Percentiles rank a stretch among this genome's conserved stretches.
phyloP scores from a whole-genome alignment of 257 asterid genomes.

The Solanum boliviense region DNA sequence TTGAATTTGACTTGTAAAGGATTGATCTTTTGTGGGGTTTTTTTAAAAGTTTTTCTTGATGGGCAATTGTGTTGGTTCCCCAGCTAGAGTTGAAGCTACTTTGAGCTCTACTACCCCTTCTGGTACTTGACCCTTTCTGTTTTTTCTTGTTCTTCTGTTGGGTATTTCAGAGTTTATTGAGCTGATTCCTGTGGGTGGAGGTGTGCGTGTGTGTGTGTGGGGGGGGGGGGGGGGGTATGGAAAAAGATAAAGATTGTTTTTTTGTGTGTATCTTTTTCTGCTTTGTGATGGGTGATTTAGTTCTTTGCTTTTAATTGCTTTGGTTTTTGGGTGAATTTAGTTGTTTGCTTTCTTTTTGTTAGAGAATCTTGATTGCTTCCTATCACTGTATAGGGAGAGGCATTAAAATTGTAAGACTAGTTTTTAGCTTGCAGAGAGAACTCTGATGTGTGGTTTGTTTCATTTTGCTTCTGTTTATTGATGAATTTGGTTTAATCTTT shows the following conservation, averaged over 20 bases:
- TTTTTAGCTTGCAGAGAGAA: neutral
- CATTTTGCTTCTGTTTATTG: neutral
- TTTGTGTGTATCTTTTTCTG: neutral
- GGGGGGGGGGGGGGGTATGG: neutral
- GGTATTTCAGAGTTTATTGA: neutral
- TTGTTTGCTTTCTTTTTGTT: neutral
- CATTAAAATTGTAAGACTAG: neutral
- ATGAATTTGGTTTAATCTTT: neutral
- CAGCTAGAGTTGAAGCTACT: constrained; percentile 80
- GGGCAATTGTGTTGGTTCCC: constrained; percentile 79
- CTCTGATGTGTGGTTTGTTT: neutral
- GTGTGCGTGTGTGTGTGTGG: no score
- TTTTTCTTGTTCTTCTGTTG: neutral
- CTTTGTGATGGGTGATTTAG: neutral
- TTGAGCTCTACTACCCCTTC: constrained; percentile 38
- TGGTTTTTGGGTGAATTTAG: neutral
- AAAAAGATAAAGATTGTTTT: neutral
- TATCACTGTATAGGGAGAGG: neutral
- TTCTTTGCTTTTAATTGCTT: neutral
- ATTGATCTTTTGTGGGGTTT: neutral
- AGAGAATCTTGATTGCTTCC: neutral
- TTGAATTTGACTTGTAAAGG: neutral
- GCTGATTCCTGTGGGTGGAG: neutral
- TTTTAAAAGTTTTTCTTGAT: constrained; percentile 8
- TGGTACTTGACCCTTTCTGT: constrained; percentile 28